Base-by-base conservation (phyloP, 768 basidiomycete species). In the Podaxis pistillaris region DNA sequence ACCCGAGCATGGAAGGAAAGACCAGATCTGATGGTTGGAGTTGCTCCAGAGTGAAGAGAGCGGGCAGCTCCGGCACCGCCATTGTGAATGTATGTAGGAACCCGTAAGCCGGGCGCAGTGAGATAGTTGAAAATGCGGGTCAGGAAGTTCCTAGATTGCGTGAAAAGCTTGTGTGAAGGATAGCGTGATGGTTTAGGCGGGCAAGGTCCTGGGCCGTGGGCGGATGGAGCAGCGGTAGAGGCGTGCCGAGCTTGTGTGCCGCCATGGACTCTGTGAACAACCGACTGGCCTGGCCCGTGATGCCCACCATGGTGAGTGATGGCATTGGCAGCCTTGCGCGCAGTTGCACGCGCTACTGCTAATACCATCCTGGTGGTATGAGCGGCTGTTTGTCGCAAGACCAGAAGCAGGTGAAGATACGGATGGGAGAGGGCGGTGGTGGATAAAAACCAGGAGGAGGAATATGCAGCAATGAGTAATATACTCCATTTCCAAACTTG, bases 1-100 rank as follows among this genome's bases (percentile, higher is more conserved):
- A 79, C 75, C 28, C 81, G 82, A 4, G 81, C 80, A 2, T 84
- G 80, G 33, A 86, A 75, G 15, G 89, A 89, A 51, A 90, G 72
- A 0, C 83, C 74, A 51, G 83, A 79, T 54, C 83, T 80, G 61
- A 90, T 87, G 44, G 75, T 73, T 26, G 75, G 68, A 38, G 67
- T 47, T 11, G 67, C 33, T 7, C 65, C 65, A 33, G 66, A 65
- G 44, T 71, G 71, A 46, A 77, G 71, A 26, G 76, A 72, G 63
- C 75, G 76, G 28, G 68, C 73, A 65, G 69, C 73, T 13, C 60
- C 72, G 65, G 56, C 73, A 56, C 57, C 71, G 66, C 38, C 70
- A 72, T 66, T 67, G 53, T 62, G 69, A 59, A 64, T 71, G 69
- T 67, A 65, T 13, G 70, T 63, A 12, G 71, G 76, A 51, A 66